phyloP scores from a whole-genome alignment of 2,329 filamentous ascomycete genomes.

The Hymenoscyphus fructigenus region DNA sequence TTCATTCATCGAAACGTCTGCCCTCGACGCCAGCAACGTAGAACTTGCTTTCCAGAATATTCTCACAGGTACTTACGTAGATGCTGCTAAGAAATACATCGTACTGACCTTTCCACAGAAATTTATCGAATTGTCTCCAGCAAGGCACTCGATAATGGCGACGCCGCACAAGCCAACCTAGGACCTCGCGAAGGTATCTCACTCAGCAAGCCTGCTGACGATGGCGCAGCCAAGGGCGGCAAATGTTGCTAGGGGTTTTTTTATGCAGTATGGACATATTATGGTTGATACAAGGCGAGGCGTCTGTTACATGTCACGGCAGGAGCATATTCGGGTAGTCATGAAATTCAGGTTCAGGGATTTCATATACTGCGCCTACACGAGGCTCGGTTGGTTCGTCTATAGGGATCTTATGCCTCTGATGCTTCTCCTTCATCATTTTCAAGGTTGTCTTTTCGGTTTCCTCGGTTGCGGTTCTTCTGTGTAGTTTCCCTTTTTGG shows the following conservation, averaged over 20 bases:
- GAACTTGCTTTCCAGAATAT: slow-evolving; percentile 99
- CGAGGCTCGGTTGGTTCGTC: slow-evolving; percentile 14
- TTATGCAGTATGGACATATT: slow-evolving; percentile 26
- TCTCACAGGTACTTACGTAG: slow-evolving; percentile 70
- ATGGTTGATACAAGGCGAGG: slow-evolving; percentile 33
- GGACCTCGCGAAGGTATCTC: slow-evolving; percentile 80
- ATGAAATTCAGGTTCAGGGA: slow-evolving; percentile 21
- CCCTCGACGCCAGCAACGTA: slow-evolving; percentile 97
- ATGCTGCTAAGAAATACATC: not conserved
- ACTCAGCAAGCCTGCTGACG: slow-evolving; percentile 80
- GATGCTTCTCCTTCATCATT: slow-evolving; percentile 16
- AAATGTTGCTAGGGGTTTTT: slow-evolving; percentile 67
- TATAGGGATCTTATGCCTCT: slow-evolving; percentile 10
- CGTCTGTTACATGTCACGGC: slow-evolving; percentile 34
- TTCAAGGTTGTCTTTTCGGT: slow-evolving; percentile 15
- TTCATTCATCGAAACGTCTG: slow-evolving; percentile 98
- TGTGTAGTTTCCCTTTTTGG: slow-evolving; percentile 11
- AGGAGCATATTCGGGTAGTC: slow-evolving; percentile 30
- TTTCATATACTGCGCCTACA: slow-evolving; percentile 11
- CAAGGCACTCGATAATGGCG: slow-evolving; percentile 92
- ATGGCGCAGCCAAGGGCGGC: slow-evolving; percentile 71
- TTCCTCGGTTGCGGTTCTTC: slow-evolving; percentile 7
- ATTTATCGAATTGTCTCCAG: slow-evolving; percentile 99
- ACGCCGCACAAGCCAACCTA: slow-evolving; percentile 76
- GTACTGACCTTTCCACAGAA: slow-evolving; percentile 54